Evolutionary conservation across 768 basidiomycete genomes (phyloP), one percentile per base, ranked within the genome.

Genomic region (Lactarius tabidus): DNA sequence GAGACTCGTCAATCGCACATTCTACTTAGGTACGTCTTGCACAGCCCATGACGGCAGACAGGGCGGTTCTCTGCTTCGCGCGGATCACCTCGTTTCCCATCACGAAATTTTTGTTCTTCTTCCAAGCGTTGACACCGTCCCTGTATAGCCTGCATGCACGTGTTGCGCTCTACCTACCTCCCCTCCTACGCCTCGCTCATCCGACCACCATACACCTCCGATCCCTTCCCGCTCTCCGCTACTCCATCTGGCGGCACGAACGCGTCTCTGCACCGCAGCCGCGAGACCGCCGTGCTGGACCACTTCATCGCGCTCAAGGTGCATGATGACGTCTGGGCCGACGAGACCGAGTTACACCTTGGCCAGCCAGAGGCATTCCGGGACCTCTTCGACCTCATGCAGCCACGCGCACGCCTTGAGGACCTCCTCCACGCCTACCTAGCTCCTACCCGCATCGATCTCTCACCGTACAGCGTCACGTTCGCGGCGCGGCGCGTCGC

Each of bases 291-390:
- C 62, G 81, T 88, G 20, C 82, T 94, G 26, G 92, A 94, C 77
- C 80, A 81, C 64, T 93, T 90, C 79, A 88, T 94, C 56, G 84
- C 85, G 3, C 82, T 93, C 71, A 90, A 89, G 75, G 87, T 90
- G 59, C 85, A 84, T 26, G 88, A 93, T 72, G 92, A 93, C 75
- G 81, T 92, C 52, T 86, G 87, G 79, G 77, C 80, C 45, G 90
- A 92, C 74, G 88, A 91, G 56, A 81, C 82, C 2, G 84, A 85
- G 72, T 80, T 93, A 28, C 90, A 93, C 69, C 82, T 91, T 55
- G 87, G 88, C 70, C 80, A 87, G 15, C 86, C 88, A 60, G 90
- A 91, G 72, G 80, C 82, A 12, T 93, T 89, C 78, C 85, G 85
- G 65, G 91, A 93, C 70, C 76, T 93, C 29, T 93, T 93, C 72